A percentile compares a stretch with the other conserved stretches of the same genome.
phyloP scores from a whole-genome alignment of 2,329 filamentous ascomycete species.

The Clarireedia hainanense region DNA sequence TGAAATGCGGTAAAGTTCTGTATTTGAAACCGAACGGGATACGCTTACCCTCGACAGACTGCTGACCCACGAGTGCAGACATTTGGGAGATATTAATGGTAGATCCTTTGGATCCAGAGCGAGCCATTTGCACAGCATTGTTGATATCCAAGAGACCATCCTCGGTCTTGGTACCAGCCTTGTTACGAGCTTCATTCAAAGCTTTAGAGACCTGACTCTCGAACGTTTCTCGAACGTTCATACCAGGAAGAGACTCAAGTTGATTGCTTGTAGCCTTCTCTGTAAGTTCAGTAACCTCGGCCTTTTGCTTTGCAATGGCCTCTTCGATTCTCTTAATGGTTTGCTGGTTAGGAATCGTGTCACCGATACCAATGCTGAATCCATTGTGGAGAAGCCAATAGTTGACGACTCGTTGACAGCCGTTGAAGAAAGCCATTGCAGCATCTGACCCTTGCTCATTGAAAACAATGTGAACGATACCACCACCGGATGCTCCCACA shows the following conservation, averaged over 20 bases:
- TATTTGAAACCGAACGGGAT: slow-evolving; percentile 99
- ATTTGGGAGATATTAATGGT: slow-evolving; percentile 99
- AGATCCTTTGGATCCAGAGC: slow-evolving; percentile 95
- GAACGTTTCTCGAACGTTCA: slow-evolving; percentile 98
- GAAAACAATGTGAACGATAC: slow-evolving; percentile 92
- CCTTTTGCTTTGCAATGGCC: slow-evolving; percentile 75
- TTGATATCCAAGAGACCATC: slow-evolving; percentile 91
- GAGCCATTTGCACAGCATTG: slow-evolving; percentile 94
- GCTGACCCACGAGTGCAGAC: slow-evolving; percentile 95
- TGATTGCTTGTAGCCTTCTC: slow-evolving; percentile 73
- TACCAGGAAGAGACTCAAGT: slow-evolving; percentile 89
- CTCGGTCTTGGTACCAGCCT: slow-evolving; percentile 86
- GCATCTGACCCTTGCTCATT: slow-evolving; percentile 84
- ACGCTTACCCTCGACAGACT: slow-evolving; percentile 96
- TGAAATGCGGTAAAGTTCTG: slow-evolving; percentile 92
- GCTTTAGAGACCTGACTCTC: slow-evolving; percentile 94
- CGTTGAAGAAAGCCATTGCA: slow-evolving; percentile 93
- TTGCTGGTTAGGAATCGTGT: slow-evolving; percentile 82
- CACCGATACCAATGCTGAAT: slow-evolving; percentile 96
- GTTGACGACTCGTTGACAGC: slow-evolving; percentile 86
- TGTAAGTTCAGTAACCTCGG: slow-evolving; percentile 69
- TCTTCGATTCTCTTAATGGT: slow-evolving; percentile 81
- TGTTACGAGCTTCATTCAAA: slow-evolving; percentile 91
- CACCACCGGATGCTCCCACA: slow-evolving; percentile 80
- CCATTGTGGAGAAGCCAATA: slow-evolving; percentile 97